phyloP scores from a whole-genome alignment of 2,329 filamentous ascomycete genomes.

The Trichoderma cornu-damae region DNA sequence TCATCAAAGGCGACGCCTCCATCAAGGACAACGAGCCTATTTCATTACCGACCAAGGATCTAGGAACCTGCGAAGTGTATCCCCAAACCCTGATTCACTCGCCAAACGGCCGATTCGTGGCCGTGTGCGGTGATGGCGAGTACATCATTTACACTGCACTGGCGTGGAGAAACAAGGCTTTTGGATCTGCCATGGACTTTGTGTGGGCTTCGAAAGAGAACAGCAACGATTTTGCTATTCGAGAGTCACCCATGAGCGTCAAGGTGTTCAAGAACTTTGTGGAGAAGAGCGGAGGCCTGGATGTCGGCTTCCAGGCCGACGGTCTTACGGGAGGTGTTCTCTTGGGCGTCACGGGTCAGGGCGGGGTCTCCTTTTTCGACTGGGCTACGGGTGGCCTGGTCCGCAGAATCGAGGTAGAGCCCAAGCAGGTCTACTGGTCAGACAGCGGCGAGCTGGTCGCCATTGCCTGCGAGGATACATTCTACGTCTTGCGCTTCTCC shows the following conservation, averaged over 20 bases:
- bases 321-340: slow-evolving; percentile 83
- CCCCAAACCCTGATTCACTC: slow-evolving; percentile 92
- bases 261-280: slow-evolving; percentile 98
- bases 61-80: slow-evolving; percentile 94
- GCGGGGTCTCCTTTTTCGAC: slow-evolving; percentile 92
- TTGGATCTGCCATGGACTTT: slow-evolving; percentile 92
- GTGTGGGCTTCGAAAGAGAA: slow-evolving; percentile 96
- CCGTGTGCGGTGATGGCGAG: slow-evolving; percentile 85
- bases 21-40: slow-evolving; percentile 88
- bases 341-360: slow-evolving; percentile 90
- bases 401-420: slow-evolving; percentile 80
- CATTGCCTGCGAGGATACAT: slow-evolving; percentile 89
- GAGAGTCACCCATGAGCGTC: slow-evolving; percentile 88
- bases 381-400: slow-evolving; percentile 89
- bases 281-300: slow-evolving; percentile 80
- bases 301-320: slow-evolving; percentile 93
- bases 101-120: slow-evolving; percentile 85
- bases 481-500: slow-evolving; percentile 89
- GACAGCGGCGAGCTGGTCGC: slow-evolving; percentile 91
- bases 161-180: slow-evolving; percentile 95
- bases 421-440: slow-evolving; percentile 83
- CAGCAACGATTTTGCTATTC: slow-evolving; percentile 96
- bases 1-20: slow-evolving; percentile 80
- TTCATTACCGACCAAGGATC: slow-evolving; percentile 82
- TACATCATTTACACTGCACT: slow-evolving; percentile 98